These are phyloP conservation scores for Ceratocystis papillata DNA, from an alignment of 2,329 filamentous ascomycete genomes.

Conservation along the genomic window DNA sequence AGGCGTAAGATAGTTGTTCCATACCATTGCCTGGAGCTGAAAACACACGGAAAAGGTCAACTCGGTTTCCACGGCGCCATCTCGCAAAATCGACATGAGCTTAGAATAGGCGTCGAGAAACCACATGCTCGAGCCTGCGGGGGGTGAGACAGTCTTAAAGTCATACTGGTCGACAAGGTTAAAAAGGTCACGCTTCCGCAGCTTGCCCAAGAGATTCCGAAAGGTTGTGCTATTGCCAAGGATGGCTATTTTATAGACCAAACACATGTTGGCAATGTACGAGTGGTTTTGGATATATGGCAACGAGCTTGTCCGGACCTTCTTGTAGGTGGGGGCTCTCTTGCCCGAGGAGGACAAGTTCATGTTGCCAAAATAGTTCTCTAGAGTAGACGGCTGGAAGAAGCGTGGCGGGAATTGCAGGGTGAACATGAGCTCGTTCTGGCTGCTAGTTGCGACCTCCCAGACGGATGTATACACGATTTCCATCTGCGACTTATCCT, in stretches of 20 bases:
- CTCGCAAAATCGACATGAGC: slow-evolving; percentile 28
- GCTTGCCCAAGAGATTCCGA: not conserved
- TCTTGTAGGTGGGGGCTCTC: slow-evolving; percentile 7
- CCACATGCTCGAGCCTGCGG: not conserved
- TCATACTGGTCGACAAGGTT: slow-evolving; percentile 6
- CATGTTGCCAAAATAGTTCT: not conserved
- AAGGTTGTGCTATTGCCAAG: not conserved
- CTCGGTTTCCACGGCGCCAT: slow-evolving; percentile 31
- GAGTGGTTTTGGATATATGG: slow-evolving; percentile 11
- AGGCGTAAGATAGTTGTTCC: slow-evolving; percentile 53
- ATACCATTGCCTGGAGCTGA: slow-evolving; percentile 52
- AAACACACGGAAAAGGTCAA: slow-evolving; percentile 47
- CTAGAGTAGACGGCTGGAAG: slow-evolving; percentile 30
- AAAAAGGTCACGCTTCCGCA: slow-evolving; percentile 16
- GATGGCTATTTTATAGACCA: slow-evolving; percentile 19
- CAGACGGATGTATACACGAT: slow-evolving; percentile 41
- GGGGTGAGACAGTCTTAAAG: slow-evolving; percentile 12
- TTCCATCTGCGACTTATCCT: slow-evolving; percentile 32
- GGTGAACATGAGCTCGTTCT: slow-evolving; percentile 39
- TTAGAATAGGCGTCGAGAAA: slow-evolving; percentile 25
- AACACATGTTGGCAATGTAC: slow-evolving; percentile 12
- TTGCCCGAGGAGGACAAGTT: not conserved
- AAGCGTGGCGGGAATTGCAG: slow-evolving; percentile 43
- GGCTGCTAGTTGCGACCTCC: slow-evolving; percentile 34
- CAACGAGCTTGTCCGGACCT: slow-evolving; percentile 7